phyloP scores from a whole-genome alignment of 2,329 filamentous ascomycete species.

The Nannizzia gypsea region DNA sequence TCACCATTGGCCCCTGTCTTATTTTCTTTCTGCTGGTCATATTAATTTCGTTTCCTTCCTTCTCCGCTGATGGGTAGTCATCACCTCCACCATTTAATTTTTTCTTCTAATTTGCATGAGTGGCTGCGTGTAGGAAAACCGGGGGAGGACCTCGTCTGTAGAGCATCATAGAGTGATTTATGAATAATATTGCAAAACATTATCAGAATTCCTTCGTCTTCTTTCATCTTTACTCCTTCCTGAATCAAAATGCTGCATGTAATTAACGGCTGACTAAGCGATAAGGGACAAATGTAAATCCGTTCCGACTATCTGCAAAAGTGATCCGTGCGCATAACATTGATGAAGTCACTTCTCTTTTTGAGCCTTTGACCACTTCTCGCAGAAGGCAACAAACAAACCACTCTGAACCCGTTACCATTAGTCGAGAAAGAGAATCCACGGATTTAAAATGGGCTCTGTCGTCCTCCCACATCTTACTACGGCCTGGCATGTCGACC shows the following conservation, averaged over 20 bases:
- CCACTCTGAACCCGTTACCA: not conserved
- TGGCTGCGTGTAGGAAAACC: not conserved
- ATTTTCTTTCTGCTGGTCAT: not conserved
- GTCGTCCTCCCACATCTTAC: conserved; percentile 83
- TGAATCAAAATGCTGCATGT: no score
- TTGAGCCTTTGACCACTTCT: no score
- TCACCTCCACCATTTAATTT: conserved; percentile 1
- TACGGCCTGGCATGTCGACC: conserved; percentile 96
- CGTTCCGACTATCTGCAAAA: no score
- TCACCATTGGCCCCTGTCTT: not conserved
- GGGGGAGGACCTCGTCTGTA: not conserved
- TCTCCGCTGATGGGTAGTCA: not conserved
- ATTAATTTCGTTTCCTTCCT: not conserved
- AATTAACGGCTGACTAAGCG: no score
- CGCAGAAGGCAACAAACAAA: no score
- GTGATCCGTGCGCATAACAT: no score
- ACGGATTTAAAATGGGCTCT: conserved; percentile 52
- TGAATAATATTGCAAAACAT: not conserved
- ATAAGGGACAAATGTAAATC: no score
- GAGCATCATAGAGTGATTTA: not conserved
- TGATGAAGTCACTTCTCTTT: no score
- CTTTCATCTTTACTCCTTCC: not conserved
- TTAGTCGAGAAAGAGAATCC: not conserved
- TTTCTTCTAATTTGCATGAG: not conserved
- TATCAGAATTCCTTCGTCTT: not conserved